Percentiles rank a stretch among this genome's conserved stretches.
These are phyloP conservation scores for Trichomonas gallinae DNA, from an alignment of 208 protist species.

Conservation along the genomic window DNA sequence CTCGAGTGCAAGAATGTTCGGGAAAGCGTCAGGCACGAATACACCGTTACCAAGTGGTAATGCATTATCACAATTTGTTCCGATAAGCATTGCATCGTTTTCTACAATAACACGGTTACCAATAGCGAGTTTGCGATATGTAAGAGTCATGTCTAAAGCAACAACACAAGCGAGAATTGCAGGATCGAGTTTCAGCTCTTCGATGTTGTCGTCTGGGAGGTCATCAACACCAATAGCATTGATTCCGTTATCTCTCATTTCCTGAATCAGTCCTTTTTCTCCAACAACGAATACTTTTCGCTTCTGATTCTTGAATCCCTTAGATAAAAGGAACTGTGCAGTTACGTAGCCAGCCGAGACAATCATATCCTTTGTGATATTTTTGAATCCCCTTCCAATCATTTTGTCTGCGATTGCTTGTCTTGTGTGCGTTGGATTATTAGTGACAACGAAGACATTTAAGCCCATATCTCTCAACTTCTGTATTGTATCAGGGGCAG, in stretches of 20 bases:
- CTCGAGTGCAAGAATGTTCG: not conserved
- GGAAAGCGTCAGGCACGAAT: not conserved
- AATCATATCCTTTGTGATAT: not conserved
- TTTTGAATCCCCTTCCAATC: not conserved
- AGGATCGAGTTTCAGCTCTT: not conserved
- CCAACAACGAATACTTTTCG: not conserved
- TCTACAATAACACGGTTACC: not conserved
- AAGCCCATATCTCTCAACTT: not conserved
- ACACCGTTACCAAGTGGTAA: not conserved
- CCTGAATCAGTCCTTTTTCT: not conserved
- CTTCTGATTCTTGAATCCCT: not conserved
- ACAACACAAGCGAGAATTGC: not conserved
- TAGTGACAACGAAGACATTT: not conserved
- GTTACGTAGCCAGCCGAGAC: slow-evolving; percentile 9
- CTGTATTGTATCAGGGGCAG: not conserved
- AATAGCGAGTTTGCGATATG: not conserved
- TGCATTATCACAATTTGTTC: slow-evolving; percentile 19
- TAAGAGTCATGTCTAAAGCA: not conserved
- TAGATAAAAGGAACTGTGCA: not conserved
- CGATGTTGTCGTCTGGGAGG: not conserved
- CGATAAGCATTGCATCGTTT: slow-evolving; percentile 9
- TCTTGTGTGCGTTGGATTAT: not conserved
- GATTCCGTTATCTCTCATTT: not conserved
- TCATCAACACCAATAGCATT: not conserved
- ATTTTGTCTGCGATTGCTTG: not conserved